A percentile compares a stretch with the other conserved stretches of the same genome.
phyloP scores from a whole-genome alignment of 495 filamentous ascomycete species.

The Talaromyces ruber region DNA sequence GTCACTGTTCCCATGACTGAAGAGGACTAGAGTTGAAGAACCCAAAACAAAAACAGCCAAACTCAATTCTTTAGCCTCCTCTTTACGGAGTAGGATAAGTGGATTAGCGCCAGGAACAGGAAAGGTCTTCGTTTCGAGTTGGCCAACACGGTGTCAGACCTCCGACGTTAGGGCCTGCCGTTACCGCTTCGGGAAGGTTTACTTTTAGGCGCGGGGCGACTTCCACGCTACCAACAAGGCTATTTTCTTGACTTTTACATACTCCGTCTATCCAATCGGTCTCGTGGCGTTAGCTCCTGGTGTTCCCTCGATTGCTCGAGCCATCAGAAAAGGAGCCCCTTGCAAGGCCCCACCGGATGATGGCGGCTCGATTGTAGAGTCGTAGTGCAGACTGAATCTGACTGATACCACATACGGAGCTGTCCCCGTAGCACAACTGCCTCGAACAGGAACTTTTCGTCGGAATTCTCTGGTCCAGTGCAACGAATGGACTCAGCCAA shows the following conservation, averaged over 20 bases:
- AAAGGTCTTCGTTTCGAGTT: background rate
- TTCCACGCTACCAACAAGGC: background rate
- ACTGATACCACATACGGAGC: background rate
- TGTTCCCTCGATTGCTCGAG: background rate
- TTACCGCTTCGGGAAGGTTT: background rate
- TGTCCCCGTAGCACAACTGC: background rate
- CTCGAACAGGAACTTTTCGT: background rate
- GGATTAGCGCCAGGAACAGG: conserved; percentile 1
- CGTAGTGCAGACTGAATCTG: background rate
- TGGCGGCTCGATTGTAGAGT: background rate
- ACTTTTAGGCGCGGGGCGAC: background rate
- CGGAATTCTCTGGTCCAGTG: background rate
- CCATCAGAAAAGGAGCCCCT: background rate
- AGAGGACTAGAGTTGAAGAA: background rate
- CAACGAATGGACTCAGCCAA: background rate
- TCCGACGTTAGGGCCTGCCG: background rate
- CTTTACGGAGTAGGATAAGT: no score
- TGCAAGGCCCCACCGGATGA: background rate
- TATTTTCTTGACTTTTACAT: background rate
- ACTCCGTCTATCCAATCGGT: background rate
- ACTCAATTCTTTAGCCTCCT: background rate
- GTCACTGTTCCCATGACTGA: background rate
- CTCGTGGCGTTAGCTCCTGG: background rate
- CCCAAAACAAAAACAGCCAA: background rate
- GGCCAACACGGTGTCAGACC: background rate